Base-by-base conservation (phyloP, 805 yeast genomes). In the Candida pini region DNA sequence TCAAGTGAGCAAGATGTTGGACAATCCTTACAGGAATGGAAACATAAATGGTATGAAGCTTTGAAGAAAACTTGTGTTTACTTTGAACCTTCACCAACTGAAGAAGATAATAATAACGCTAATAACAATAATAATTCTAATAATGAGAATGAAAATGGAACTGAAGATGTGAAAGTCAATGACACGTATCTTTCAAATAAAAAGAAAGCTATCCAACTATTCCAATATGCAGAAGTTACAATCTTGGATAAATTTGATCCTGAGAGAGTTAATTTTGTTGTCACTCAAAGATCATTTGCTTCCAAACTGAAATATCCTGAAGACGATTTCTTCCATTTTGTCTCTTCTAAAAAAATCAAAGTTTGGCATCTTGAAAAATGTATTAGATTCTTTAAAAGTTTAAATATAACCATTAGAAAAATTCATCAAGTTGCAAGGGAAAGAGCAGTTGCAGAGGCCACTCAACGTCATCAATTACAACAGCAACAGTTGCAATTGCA, bases 301-400 rank as follows among this genome's bases (percentile, higher is more conserved):
- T 39, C 61, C 9, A 54, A 54, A 27, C 54, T 52, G 16, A 43
- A 44, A 0, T 73, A 73, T 40, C 54, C 64, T 4, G 40, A 63
- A 8, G 62, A 58, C 44, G 78, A 74, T 49, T 65, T 69, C 5
- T 73, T 71, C 46, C 59, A 65, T 36, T 63, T 66, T 40, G 76
- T 71, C 14, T 53, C 60, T 26, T 54, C 57, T 14, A 57, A 64
- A 28, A 66, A 69, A 40, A 71, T 72, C 38, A 74, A 74, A 47
- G 79, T 73, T 16, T 74, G 81, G 81, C 75, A 70, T 51, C 71
- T 64, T 44, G 78, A 72, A 39, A 74, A 74, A 53, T 76, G 73
- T 16, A 69, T 71, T 43, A 54, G 79, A 28, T 74, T 74, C 40
- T 66, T 74, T 49, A 71, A 70, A 45, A 67, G 71, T 43, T 56